Evolutionary conservation across 2,329 filamentous ascomycete species (phyloP), one percentile per base, ranked within the genome.

Genomic region (Chrysoporthe austroafricana): DNA sequence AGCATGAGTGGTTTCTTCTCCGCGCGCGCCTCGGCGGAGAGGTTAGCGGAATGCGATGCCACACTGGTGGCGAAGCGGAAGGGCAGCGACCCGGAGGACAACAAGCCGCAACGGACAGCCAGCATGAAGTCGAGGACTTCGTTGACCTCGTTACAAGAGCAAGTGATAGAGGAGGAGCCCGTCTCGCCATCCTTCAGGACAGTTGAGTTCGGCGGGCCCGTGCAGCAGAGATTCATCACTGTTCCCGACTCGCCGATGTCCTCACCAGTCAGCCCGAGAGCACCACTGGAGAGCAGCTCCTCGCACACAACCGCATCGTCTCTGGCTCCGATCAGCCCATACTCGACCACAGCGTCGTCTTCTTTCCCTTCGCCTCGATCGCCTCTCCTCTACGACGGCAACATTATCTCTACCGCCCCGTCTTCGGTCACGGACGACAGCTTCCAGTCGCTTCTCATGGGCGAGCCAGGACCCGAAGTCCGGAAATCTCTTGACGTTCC

Each of bases 351-450:
- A 62, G 84, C 87, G 70, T 82, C 88, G 62, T 88, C 91, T 0
- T 91, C 91, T 0, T 85, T 89, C 74, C 85, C 91, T 1, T 93
- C 91, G 5, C 91, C 91, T 0, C 86, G 90, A 64, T 86, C 90
- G 69, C 83, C 89, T 67, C 82, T 91, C 77, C 89, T 88, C 4
- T 89, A 92, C 66, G 91, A 94, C 70, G 87, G 87, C 1, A 89
- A 91, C 64, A 86, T 90, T 26, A 86, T 93, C 39, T 92, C 91
- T 6, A 94, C 91, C 1, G 89, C 91, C 2, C 88, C 90, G 6
- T 94, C 91, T 1, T 94, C 91, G 0, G 82, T 90, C 56, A 86
- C 87, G 0, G 91, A 94, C 70, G 91, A 91, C 71, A 90, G 88
- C 48, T 90, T 92, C 75, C 88, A 89, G 67, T 93, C 91, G 2